phyloP scores from a whole-genome alignment of 164 flowering plant genomes.

The Pachysandra terminalis region DNA sequence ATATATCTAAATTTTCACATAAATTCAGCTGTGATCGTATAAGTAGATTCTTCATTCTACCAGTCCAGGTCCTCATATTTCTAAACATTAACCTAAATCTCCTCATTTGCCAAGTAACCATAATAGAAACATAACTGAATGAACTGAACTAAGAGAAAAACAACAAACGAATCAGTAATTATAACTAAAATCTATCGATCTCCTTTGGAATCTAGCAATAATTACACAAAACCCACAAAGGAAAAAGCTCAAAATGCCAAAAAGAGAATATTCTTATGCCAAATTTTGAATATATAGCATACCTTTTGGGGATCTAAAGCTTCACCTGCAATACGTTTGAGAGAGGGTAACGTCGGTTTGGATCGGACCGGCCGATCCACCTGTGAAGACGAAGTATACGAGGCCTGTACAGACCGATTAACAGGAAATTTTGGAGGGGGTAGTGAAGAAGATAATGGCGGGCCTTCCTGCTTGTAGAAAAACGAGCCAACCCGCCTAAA shows the following conservation, averaged over 20 bases:
- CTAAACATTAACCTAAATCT: too few relatives aligned
- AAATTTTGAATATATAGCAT: neutral
- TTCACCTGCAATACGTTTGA: slow-evolving; percentile 17
- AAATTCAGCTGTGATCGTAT: too few relatives aligned
- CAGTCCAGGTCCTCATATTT: too few relatives aligned
- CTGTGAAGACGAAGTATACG: neutral
- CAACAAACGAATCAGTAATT: too few relatives aligned
- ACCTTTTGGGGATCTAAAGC: slow-evolving; percentile 34
- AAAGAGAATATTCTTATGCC: neutral
- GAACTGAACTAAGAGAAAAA: too few relatives aligned
- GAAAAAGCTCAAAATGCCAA: neutral
- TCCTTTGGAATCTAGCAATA: too few relatives aligned
- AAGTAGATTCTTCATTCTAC: too few relatives aligned
- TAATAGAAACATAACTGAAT: too few relatives aligned
- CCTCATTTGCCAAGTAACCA: too few relatives aligned
- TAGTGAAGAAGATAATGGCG: slow-evolving; percentile 17
- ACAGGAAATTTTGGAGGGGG: neutral
- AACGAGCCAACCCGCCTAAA: slow-evolving; percentile 25
- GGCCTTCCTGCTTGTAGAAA: slow-evolving; percentile 25
- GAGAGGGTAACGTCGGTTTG: slow-evolving; percentile 13
- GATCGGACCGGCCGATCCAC: slow-evolving; percentile 22
- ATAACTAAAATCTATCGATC: too few relatives aligned
- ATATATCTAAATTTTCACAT: too few relatives aligned
- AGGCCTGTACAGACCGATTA: neutral
- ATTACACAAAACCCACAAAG: too few relatives aligned